Percentiles rank a stretch among this genome's conserved stretches.
Evolutionary conservation across 179 eudicot species (phyloP).

Genomic region (Vitellaria paradoxa): DNA sequence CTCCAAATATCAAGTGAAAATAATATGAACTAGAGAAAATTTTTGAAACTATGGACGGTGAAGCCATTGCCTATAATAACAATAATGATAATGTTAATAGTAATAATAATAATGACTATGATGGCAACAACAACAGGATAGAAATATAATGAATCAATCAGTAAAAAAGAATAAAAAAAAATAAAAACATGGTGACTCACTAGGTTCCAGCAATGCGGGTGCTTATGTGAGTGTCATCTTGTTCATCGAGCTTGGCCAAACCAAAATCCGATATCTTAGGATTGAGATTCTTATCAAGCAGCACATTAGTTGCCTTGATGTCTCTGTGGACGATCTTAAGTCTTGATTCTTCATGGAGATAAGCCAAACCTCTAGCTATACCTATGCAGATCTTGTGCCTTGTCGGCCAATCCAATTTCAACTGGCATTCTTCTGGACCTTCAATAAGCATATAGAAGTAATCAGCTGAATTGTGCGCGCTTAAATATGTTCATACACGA

Average conservation of each 20-base stretch:
- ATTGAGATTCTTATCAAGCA: constrained; percentile 39
- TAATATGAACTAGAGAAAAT: too few relatives aligned
- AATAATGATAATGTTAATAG: too few relatives aligned
- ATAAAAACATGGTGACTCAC: constrained; percentile 25
- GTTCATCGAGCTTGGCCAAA: constrained; percentile 49
- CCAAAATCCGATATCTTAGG: constrained; percentile 51
- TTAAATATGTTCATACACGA: not conserved
- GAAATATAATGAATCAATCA: too few relatives aligned
- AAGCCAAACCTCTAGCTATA: constrained; percentile 47
- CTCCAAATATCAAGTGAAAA: too few relatives aligned
- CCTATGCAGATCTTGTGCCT: constrained; percentile 42
- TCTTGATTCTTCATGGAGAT: constrained; percentile 49
- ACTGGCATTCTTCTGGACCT: constrained; percentile 38
- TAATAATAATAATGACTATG: too few relatives aligned
- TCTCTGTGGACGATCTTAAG: constrained; percentile 48
- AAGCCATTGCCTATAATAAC: too few relatives aligned
- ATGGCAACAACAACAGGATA: too few relatives aligned
- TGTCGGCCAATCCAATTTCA: constrained; percentile 42
- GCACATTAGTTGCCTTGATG: constrained; percentile 48
- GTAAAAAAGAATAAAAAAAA: too few relatives aligned
- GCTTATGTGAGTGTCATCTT: constrained; percentile 43
- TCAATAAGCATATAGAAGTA: not conserved
- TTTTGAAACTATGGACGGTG: too few relatives aligned
- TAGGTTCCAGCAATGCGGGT: constrained; percentile 49
- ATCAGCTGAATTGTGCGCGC: not conserved